Evolutionary conservation across 257 asterid species (phyloP).

Genomic region (Lantana camara): DNA sequence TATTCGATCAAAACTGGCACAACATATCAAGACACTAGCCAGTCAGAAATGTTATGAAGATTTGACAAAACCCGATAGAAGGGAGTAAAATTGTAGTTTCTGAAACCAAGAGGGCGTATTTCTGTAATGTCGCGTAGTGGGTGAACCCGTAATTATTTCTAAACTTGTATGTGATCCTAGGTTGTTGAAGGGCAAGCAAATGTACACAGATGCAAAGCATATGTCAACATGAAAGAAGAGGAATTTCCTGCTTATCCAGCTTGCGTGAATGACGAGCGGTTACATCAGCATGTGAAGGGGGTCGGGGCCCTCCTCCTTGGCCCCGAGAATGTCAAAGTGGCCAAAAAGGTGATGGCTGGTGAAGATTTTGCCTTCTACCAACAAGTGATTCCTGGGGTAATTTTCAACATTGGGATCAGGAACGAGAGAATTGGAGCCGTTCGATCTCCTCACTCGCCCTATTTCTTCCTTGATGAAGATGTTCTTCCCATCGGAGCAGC

Average conservation of each 20-base stretch:
- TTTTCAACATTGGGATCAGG: conserved; percentile 61
- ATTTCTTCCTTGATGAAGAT: conserved; percentile 79
- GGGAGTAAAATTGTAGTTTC: neutral
- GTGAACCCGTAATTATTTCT: too few species aligned
- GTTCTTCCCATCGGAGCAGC: conserved; percentile 81
- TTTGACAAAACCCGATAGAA: neutral
- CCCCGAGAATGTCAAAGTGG: conserved; percentile 45
- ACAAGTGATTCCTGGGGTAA: conserved; percentile 69
- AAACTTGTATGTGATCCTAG: conserved; percentile 33
- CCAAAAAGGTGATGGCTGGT: conserved; percentile 68
- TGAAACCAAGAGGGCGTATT: too few species aligned
- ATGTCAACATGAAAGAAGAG: conserved; percentile 48
- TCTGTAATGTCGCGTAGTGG: too few species aligned
- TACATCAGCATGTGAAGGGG: conserved; percentile 56
- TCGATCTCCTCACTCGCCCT: conserved; percentile 74
- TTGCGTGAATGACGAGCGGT: conserved; percentile 53
- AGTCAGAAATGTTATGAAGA: too few species aligned
- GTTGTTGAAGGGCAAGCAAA: conserved; percentile 72
- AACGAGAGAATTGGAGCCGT: conserved; percentile 63
- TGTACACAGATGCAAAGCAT: conserved; percentile 66
- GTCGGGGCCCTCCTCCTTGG: conserved; percentile 68
- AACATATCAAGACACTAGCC: too few species aligned
- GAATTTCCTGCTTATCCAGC: conserved; percentile 73
- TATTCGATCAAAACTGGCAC: too few species aligned
- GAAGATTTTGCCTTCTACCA: conserved; percentile 88